Evolutionary conservation across 768 basidiomycete species (phyloP).

Genomic region (Psilocybe cyanescens): DNA sequence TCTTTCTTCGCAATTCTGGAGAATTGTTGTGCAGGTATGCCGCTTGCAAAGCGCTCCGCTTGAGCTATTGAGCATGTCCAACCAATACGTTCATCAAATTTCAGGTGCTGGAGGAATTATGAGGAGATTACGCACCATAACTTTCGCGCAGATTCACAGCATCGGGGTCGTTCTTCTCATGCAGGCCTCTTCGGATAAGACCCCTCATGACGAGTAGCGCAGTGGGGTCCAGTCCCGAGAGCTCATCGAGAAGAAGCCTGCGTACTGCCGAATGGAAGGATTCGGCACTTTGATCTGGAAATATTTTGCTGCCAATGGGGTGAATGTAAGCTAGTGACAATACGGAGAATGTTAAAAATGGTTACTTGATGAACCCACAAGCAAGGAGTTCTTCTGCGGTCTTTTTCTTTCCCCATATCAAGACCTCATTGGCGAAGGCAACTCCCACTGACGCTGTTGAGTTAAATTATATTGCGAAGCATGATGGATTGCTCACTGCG

Average conservation of each 20-base stretch:
- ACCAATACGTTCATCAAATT: background rate
- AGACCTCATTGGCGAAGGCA: conserved; percentile 70
- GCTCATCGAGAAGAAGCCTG: conserved; percentile 50
- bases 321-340: background rate
- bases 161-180: conserved; percentile 67
- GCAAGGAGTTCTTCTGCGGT: conserved; percentile 57
- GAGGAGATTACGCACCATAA: conserved; percentile 42
- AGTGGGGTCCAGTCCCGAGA: conserved; percentile 58
- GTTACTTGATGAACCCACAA: conserved; percentile 69
- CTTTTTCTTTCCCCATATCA: conserved; percentile 73
- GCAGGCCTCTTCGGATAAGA: conserved; percentile 56
- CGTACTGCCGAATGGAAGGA: conserved; percentile 60
- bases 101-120: background rate
- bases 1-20: conserved; percentile 61
- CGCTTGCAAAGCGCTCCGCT: conserved; percentile 65
- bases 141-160: conserved; percentile 70
- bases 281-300: conserved; percentile 52
- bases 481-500: conserved; percentile 48
- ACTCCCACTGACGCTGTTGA: conserved; percentile 56
- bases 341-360: background rate
- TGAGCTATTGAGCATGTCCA: conserved; percentile 45
- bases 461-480: background rate
- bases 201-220: conserved; percentile 57
- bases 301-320: conserved; percentile 46
- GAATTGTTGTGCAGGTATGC: conserved; percentile 58